Evolutionary conservation across 768 basidiomycete species (phyloP).

Genomic region (Psilocybe azurescens): DNA sequence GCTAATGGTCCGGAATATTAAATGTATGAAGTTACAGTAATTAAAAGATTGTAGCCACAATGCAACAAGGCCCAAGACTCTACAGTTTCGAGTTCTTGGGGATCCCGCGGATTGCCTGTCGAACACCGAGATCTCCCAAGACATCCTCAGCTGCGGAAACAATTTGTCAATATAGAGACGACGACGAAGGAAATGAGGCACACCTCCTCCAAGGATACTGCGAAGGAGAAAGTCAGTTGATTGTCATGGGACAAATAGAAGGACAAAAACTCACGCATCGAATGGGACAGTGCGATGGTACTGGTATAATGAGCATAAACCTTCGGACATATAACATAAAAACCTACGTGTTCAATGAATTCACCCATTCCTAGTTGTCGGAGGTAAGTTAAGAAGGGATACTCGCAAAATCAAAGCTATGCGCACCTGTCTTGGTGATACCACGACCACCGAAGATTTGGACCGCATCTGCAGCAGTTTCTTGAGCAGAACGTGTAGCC

Average conservation of each 20-base stretch:
- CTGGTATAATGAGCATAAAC: constrained; percentile 31
- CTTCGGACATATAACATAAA: not conserved
- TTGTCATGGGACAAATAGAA: no score
- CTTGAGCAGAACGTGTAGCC: constrained; percentile 62
- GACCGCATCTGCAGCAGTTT: constrained; percentile 74
- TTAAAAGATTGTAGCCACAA: not conserved
- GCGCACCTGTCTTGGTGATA: constrained; percentile 78
- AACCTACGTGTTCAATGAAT: constrained; percentile 66
- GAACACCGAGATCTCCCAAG: constrained; percentile 79
- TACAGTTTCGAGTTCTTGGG: constrained; percentile 72
- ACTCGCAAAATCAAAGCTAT: not conserved
- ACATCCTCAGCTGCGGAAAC: constrained; percentile 66
- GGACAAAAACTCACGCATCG: constrained; percentile 50
- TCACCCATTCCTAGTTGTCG: constrained; percentile 56
- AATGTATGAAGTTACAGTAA: constrained; percentile 3
- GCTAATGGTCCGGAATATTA: constrained; percentile 5
- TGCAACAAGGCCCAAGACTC: constrained; percentile 6
- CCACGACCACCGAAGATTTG: constrained; percentile 91
- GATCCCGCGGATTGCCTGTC: constrained; percentile 80
- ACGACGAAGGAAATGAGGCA: no score
- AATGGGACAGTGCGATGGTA: constrained; percentile 72
- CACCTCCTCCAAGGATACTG: constrained; percentile 66
- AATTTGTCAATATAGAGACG: no score
- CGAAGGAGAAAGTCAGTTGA: not conserved
- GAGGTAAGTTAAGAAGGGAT: constrained; percentile 10